Base-by-base conservation (phyloP, 495 filamentous ascomycete genomes). In the Podospora pseudopauciseta region DNA sequence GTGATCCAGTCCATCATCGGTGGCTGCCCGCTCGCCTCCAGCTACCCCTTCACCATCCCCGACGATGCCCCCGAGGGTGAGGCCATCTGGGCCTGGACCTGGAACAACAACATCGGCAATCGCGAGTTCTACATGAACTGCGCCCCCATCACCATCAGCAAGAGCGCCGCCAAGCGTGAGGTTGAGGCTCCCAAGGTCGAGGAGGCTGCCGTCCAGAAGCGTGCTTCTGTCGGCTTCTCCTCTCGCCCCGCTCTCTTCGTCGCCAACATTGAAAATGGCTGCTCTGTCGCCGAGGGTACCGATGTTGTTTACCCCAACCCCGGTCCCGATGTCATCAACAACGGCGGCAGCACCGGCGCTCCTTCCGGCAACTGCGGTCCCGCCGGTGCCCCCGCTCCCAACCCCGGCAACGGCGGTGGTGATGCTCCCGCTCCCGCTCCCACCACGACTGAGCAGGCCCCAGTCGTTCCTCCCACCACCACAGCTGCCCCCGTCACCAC, bases 271-370 rank as follows among this genome's bases (percentile, higher is more conserved):
- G 80, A 74, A 65, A 81, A 80, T 74, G 74, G 80, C 66, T 90
- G 83, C 74, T 75, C 67, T 19, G 91, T 88, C 44, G 69, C 72
- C 57, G 86, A 89, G 66, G 76, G 73, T 3, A 58, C 74, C 63
- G 86, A 92, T 60, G 83, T 89, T 34, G 77, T 85, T 16, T 95
- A 88, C 78, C 91, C 91, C n/a, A 78, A 92, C 69, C 90, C 92
- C 7, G 92, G 92, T 62, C 80, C 82, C 6, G 84, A 89, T 65
- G 83, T 93, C 49, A 78, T 80, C 67, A 67, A 53, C 64, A 72
- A 65, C n/a, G 76, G 72, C 6, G 71, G 69, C 61, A 76, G 67
- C 39, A 61, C 75, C 34, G 69, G 49, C 28, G 64, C 77, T 9
- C 71, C 73, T 26, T 49, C 71, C 28, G 73, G 74, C 13, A 74